phyloP scores from a whole-genome alignment of 2,329 filamentous ascomycete genomes.

The Chaetomiaceae sp. region DNA sequence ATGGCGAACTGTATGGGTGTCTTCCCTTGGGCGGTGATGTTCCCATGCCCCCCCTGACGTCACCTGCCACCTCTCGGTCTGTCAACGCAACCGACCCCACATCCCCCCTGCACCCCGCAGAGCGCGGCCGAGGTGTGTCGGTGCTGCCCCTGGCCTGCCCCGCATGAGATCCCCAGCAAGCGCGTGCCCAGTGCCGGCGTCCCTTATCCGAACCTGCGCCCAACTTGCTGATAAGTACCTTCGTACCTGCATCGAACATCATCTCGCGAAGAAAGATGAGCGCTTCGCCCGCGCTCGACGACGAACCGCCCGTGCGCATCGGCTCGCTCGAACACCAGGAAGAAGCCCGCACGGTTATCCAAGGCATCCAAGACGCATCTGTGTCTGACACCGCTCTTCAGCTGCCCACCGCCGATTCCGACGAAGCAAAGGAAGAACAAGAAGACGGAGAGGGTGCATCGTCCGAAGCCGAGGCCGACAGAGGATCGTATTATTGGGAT shows the following conservation, averaged over 20 bases:
- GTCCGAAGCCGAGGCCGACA: not conserved
- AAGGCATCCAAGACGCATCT: slow-evolving; percentile 22
- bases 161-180: not conserved
- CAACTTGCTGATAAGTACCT: not conserved
- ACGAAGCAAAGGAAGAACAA: not conserved
- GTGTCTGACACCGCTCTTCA: slow-evolving; percentile 1
- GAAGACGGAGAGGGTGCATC: not conserved
- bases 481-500: slow-evolving; percentile 52
- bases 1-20: too few relatives aligned
- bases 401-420: not conserved
- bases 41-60: not conserved
- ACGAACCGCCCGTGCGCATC: slow-evolving; percentile 5
- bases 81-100: too few relatives aligned
- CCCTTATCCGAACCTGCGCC: not conserved
- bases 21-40: too few relatives aligned
- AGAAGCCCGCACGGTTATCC: slow-evolving; percentile 22
- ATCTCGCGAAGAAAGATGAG: slow-evolving; percentile 13
- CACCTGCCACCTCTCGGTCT: too few relatives aligned
- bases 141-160: not conserved
- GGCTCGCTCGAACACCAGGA: slow-evolving; percentile 1
- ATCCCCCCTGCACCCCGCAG: not conserved
- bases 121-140: slow-evolving; percentile 4
- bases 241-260: not conserved
- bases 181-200: not conserved
- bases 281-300: slow-evolving; percentile 3